Evolutionary conservation across 257 asterid species (phyloP).

Genomic region (Solanum peruvianum): DNA sequence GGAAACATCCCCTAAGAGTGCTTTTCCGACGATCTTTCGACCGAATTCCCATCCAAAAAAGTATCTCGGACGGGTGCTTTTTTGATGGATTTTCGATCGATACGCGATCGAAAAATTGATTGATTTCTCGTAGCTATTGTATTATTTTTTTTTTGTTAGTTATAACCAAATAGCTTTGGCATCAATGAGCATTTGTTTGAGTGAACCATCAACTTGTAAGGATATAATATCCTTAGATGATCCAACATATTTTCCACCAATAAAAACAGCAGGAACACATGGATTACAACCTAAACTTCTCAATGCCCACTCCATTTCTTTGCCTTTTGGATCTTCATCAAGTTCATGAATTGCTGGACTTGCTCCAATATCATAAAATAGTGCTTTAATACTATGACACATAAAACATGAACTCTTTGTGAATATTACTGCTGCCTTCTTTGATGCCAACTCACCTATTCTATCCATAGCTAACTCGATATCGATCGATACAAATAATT

Average conservation of each 20-base stretch:
- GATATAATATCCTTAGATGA: constrained; percentile 13
- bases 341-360: constrained; percentile 11
- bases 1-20: neutral
- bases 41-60: neutral
- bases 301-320: constrained; percentile 8
- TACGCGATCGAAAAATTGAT: neutral
- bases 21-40: neutral
- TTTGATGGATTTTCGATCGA: neutral
- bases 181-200: constrained; percentile 12
- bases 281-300: constrained; percentile 9
- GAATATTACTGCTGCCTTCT: constrained; percentile 12
- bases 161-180: constrained; percentile 16
- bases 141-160: neutral
- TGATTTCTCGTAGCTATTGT: neutral
- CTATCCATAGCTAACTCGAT: neutral
- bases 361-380: constrained; percentile 9
- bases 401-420: constrained; percentile 12
- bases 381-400: constrained; percentile 9
- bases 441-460: constrained; percentile 4
- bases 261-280: constrained; percentile 8
- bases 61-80: neutral
- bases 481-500: neutral
- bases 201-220: constrained; percentile 13
- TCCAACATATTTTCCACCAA: constrained; percentile 11
- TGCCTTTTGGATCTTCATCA: constrained; percentile 5